Base-by-base conservation (phyloP, 2,329 filamentous ascomycete species). In the Xylariaceae sp. region DNA sequence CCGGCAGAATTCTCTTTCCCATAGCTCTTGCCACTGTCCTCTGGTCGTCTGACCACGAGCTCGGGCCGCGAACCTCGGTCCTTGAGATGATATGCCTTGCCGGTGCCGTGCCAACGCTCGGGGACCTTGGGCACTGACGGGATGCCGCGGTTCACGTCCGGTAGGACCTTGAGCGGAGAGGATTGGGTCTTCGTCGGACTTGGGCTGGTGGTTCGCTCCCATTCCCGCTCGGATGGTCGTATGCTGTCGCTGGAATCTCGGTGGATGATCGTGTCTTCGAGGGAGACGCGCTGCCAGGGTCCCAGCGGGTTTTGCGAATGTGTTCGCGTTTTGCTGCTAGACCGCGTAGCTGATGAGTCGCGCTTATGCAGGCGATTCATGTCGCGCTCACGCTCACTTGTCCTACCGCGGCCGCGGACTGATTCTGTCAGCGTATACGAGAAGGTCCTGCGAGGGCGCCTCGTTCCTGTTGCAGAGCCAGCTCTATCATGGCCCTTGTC, bases 121-220 rank as follows among this genome's bases (percentile, higher is more conserved):
- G 81, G 76, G 26, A 81, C 78, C 29, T 69, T 69, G 21, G 79
- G 76, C 40, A 81, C 75, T 24, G 66, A 71, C 3, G 79, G 78
- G 41, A 80, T 78, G 14, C 79, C 79, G 31, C 76, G 73, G 61
- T 82, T 81, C 43, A 68, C 73, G 62, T 80, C 77, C 5, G 79
- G 76, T 28, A 79, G 71, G 28, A 79, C 73, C 23, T 73, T 72
- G 47, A 82, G 69, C 37, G 57, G 56, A 11, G 47, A 56, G n/a
- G n/a, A n/a, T n/a, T n/a, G n/a, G n/a, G n/a, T n/a, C n/a, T n/a
- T n/a, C n/a, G n/a, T n/a, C n/a, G n/a, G n/a, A 16, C 8, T 36
- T 36, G 33, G 33, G n/a, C 8, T 36, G n/a, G n/a, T n/a, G n/a
- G 7, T 9, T 11, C 34, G 17, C 5, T 53, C 39, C 47, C 48